Evolutionary conservation across 2,329 filamentous ascomycete species (phyloP).

Genomic region (Aspergillus sclerotialis): DNA sequence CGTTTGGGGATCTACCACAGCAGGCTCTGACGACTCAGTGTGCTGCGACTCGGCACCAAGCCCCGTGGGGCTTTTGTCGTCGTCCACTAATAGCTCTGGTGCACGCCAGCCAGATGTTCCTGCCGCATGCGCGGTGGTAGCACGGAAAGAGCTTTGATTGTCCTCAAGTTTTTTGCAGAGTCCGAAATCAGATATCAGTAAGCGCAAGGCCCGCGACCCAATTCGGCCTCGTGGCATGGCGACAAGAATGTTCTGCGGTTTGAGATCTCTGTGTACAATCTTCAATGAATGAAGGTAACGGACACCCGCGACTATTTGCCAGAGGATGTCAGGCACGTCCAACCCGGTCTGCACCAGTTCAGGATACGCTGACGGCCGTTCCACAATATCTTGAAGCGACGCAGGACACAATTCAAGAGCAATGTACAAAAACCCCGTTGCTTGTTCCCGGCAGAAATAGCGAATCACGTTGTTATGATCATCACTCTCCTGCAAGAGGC

Average conservation of each 20-base stretch:
- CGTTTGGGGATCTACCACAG: constrained; percentile 48
- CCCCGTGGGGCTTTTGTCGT: constrained; percentile 50
- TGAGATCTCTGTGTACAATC: constrained; percentile 94
- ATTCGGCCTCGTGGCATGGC: constrained; percentile 50
- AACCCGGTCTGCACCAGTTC: constrained; percentile 59
- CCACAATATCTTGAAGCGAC: constrained; percentile 84
- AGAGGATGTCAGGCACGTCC: constrained; percentile 72
- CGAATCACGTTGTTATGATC: constrained; percentile 95
- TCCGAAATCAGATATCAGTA: constrained; percentile 95
- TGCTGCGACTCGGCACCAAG: constrained; percentile 27
- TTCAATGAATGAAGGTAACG: constrained; percentile 83
- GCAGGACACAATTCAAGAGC: constrained; percentile 90
- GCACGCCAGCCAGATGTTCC: constrained; percentile 96
- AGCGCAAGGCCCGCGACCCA: constrained; percentile 60
- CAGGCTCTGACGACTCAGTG: constrained; percentile 41
- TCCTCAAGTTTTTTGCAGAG: constrained; percentile 95
- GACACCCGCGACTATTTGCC: constrained; percentile 84
- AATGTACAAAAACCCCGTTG: constrained; percentile 89
- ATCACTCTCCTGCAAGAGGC: constrained; percentile 83
- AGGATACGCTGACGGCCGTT: constrained; percentile 61
- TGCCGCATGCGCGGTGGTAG: constrained; percentile 86
- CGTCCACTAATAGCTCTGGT: constrained; percentile 80
- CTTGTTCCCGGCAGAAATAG: constrained; percentile 87
- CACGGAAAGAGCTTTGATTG: constrained; percentile 88
- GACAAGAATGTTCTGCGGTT: constrained; percentile 95